Base-by-base conservation (phyloP, 495 filamentous ascomycete genomes). In the Hypoxylon rickii region DNA sequence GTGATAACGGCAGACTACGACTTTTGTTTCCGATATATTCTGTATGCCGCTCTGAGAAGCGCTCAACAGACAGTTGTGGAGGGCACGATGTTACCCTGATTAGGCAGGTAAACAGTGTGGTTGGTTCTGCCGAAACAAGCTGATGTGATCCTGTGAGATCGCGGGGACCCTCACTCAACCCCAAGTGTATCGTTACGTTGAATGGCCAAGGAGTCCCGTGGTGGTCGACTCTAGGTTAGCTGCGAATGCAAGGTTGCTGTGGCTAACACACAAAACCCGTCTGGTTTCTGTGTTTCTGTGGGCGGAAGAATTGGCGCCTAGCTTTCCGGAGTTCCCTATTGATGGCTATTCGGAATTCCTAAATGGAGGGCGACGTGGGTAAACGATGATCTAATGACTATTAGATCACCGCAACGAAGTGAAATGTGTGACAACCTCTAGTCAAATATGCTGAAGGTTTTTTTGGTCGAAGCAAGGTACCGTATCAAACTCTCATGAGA, bases 121-220 rank as follows among this genome's bases (percentile, higher is more conserved):
- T 53, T 54, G 53, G 53, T 49, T 51, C 10, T 49, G 39, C 48
- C 49, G 59, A 63, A 24, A 58, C 53, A 48, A 57, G 36, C 58
- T 58, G 59, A 63, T 56, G 21, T 50, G 49, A 54, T 54, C 59
- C 54, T 63, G 34, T 63, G 53, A 63, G 53, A 54, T 63, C 52
- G 59, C 59, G 59, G 59, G 59, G 52, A 51, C 29, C 36, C 22
- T 11, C 24, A 32, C 51, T 40, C 34, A 15, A 55, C 42, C 29
- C 12, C 43, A 62, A 38, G 53, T 63, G 59, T 63, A 63, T 63
- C 59, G 59, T 63, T 63, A 63, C 59, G 43, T 63, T 42, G 29
- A 36, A 53, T 53, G 49, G 44, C 53, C 48, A 40, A 53, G 31
- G 18, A 21, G 34, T 40, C 39, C 8, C 51, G 22, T 24, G 13